phyloP scores from a whole-genome alignment of 768 basidiomycete genomes.

The Phanerodontia chrysosporium region DNA sequence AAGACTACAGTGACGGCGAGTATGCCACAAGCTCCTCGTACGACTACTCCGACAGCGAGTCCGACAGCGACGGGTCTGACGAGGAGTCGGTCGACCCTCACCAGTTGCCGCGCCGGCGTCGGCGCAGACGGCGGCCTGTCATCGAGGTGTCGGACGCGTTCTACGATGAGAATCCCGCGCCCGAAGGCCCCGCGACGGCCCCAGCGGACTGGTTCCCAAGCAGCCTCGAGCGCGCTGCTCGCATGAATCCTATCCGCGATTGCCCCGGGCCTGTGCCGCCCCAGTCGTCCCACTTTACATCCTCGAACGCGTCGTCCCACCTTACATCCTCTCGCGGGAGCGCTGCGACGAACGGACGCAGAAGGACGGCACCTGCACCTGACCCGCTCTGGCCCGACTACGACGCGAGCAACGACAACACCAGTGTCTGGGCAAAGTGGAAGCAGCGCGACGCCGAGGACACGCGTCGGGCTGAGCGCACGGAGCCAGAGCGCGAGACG shows the following conservation, averaged over 20 bases:
- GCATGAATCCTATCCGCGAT: not conserved
- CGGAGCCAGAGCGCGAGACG: not conserved
- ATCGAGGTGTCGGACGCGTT: conserved; percentile 41
- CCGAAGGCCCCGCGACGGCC: conserved; percentile 42
- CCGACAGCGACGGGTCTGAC: conserved; percentile 3
- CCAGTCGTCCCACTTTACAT: not conserved
- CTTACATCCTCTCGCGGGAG: not conserved
- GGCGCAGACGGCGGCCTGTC: conserved; percentile 4
- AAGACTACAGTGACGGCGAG: not conserved
- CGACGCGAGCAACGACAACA: conserved; percentile 3
- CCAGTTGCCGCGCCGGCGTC: not conserved
- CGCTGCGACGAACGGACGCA: not conserved
- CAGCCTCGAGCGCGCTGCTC: conserved; percentile 16
- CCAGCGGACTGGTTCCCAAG: conserved; percentile 18
- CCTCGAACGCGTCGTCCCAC: not conserved
- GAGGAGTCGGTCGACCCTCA: not conserved
- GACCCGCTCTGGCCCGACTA: conserved; percentile 21
- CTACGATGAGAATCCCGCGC: conserved; percentile 40
- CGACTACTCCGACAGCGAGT: not conserved
- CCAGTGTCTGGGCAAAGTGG: not conserved
- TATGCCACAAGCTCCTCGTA: not conserved
- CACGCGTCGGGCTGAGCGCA: not conserved
- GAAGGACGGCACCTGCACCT: not conserved
- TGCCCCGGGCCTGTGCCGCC: not conserved
- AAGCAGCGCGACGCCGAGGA: not conserved